These are phyloP conservation scores for Arxiozyma heterogenica DNA, from an alignment of 1,139 yeast species.

Conservation along the genomic window DNA sequence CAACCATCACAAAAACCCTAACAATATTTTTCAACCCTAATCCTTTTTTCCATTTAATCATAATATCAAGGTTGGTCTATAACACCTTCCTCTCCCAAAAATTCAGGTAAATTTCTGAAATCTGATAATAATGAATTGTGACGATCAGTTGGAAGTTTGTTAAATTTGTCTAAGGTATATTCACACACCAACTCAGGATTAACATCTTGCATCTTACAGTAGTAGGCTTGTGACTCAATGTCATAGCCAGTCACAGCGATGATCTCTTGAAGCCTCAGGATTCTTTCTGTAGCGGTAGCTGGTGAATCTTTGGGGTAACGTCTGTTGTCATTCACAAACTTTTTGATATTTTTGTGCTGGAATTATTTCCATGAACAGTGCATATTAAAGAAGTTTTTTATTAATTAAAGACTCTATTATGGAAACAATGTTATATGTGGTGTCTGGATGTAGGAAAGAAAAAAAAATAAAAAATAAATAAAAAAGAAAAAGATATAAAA, in stretches of 20 bases:
- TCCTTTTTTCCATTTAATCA: no score
- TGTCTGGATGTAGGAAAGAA: no score
- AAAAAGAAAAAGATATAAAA: no score
- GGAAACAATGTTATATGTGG: no score
- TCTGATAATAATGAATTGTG: not conserved
- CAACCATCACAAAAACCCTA: no score
- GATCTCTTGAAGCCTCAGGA: not conserved
- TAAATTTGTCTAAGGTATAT: constrained; percentile 4
- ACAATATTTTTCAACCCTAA: no score
- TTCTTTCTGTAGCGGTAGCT: not conserved
- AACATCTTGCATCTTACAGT: constrained; percentile 5
- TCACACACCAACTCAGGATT: constrained; percentile 1
- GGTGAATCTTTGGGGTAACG: constrained; percentile 1
- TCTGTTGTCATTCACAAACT: not conserved
- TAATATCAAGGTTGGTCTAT: not conserved
- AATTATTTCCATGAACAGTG: no score
- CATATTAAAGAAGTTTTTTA: no score
- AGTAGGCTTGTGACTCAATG: constrained; percentile 3
- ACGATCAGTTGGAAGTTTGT: not conserved
- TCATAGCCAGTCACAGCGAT: constrained; percentile 3
- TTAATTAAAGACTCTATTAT: no score
- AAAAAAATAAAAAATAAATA: no score
- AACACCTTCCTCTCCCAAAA: constrained; percentile 1
- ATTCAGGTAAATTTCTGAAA: not conserved
- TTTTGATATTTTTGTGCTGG: constrained; percentile 4